These are phyloP conservation scores for Lichtheimia ornata DNA, from an alignment of 371 early-diverging fungal species.

Conservation along the genomic window DNA sequence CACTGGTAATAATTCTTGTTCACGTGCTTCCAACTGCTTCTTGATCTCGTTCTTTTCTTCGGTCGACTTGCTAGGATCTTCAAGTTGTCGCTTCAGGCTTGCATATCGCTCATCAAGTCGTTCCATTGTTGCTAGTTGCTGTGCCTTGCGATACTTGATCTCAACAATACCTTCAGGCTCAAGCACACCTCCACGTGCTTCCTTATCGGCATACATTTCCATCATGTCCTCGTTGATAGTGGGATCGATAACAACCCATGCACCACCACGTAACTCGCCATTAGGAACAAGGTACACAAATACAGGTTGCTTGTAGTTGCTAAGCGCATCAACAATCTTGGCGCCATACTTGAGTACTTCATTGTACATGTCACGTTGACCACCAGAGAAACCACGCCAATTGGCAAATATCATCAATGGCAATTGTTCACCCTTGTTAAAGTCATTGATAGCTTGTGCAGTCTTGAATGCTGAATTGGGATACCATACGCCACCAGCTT, in stretches of 20 bases:
- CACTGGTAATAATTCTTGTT: slow-evolving; percentile 84
- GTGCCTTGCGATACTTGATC: slow-evolving; percentile 97
- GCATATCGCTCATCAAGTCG: slow-evolving; percentile 82
- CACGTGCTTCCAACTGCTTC: slow-evolving; percentile 75
- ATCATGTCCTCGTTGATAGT: slow-evolving; percentile 96
- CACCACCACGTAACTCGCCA: slow-evolving; percentile 98
- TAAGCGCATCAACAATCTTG: slow-evolving; percentile 95
- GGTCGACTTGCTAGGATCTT: slow-evolving; percentile 41
- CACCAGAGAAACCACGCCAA: slow-evolving; percentile 99
- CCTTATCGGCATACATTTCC: slow-evolving; percentile 97
- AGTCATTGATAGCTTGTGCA: slow-evolving; percentile 97
- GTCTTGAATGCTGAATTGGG: slow-evolving; percentile 99
- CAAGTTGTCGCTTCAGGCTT: slow-evolving; percentile 66
- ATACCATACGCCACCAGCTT: slow-evolving; percentile 98
- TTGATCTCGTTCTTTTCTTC: slow-evolving; percentile 65
- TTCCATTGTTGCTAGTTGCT: slow-evolving; percentile 89
- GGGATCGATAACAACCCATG: slow-evolving; percentile 99
- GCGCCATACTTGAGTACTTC: slow-evolving; percentile 97
- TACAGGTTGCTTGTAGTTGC: slow-evolving; percentile 93
- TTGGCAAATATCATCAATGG: slow-evolving; percentile 99
- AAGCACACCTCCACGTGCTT: slow-evolving; percentile 93
- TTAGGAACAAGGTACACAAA: slow-evolving; percentile 95
- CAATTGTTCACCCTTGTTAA: slow-evolving; percentile 97
- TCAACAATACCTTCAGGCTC: slow-evolving; percentile 99
- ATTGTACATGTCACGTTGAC: slow-evolving; percentile 98